Evolutionary conservation across 1,139 yeast species (phyloP).

Genomic region (Magnusiomyces paraingens): DNA sequence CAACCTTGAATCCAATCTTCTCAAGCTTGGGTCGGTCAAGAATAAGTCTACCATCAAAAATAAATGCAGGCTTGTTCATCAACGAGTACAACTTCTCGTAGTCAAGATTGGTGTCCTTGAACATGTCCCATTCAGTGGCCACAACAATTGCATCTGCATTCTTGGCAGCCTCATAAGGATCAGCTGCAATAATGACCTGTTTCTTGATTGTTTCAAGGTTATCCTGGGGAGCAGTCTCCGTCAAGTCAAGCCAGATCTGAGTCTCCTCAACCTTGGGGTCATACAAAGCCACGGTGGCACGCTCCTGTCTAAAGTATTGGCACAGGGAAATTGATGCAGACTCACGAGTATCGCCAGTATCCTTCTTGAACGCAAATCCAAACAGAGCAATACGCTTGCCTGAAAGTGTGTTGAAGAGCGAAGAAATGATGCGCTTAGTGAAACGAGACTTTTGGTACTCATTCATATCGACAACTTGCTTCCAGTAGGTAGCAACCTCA

Average conservation of each 20-base stretch:
- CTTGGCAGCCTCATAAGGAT: conserved; percentile 25
- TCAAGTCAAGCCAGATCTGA: conserved; percentile 27
- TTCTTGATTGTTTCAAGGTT: conserved; percentile 19
- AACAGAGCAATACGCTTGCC: conserved; percentile 26
- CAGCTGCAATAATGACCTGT: conserved; percentile 20
- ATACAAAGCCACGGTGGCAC: conserved; percentile 25
- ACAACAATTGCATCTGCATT: conserved; percentile 28
- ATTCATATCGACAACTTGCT: conserved; percentile 29
- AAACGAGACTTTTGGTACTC: conserved; percentile 28
- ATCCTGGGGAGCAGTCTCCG: conserved; percentile 21
- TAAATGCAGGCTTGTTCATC: conserved; percentile 29
- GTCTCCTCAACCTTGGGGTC: conserved; percentile 29
- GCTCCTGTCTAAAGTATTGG: conserved; percentile 25
- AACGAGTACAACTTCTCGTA: conserved; percentile 24
- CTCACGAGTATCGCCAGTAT: conserved; percentile 29
- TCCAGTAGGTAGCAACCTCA: conserved; percentile 30
- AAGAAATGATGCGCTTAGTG: conserved; percentile 24
- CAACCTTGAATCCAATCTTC: conserved; percentile 22
- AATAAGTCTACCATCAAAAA: conserved; percentile 27
- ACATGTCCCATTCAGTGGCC: conserved; percentile 30
- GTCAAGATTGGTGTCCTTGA: conserved; percentile 22
- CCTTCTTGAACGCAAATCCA: conserved; percentile 30
- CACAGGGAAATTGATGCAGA: conserved; percentile 27
- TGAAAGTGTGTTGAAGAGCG: conserved; percentile 26
- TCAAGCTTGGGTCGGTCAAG: conserved; percentile 24